Conservation (phyloP, 2,329 filamentous ascomycete species). For the Lecanoromycetidae sp. region DNA sequence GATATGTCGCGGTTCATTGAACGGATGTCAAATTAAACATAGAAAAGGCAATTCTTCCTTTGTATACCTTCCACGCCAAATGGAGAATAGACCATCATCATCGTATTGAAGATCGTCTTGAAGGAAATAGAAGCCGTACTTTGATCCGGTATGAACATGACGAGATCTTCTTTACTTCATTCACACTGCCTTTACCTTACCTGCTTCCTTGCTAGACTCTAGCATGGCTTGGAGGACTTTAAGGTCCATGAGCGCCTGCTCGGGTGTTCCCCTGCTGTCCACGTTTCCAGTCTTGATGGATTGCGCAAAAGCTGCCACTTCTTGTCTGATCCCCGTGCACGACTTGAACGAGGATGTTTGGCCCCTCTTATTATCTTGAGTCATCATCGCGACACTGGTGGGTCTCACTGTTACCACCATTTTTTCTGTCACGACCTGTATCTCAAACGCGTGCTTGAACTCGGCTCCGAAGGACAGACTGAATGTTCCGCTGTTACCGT, state of each 20-base stretch:
- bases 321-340: constrained; percentile 32
- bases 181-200: constrained; percentile 6
- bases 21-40: too few species aligned
- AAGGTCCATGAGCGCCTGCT: constrained; percentile 43
- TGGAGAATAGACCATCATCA: too few species aligned
- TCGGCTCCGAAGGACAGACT: constrained; percentile 42
- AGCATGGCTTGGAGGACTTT: constrained; percentile 28
- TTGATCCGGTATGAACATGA: too few species aligned
- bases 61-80: too few species aligned
- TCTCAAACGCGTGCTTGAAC: constrained; percentile 34
- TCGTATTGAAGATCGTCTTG: too few species aligned
- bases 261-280: constrained; percentile 35
- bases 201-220: constrained; percentile 9
- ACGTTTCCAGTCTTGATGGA: constrained; percentile 32
- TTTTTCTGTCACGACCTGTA: constrained; percentile 39
- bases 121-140: too few species aligned
- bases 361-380: constrained; percentile 27
- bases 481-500: constrained; percentile 40
- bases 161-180: too few species aligned
- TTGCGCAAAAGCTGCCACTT: constrained; percentile 42
- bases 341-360: neutral
- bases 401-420: constrained; percentile 31
- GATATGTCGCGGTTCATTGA: too few species aligned
- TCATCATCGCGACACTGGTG: constrained; percentile 20
- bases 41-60: too few species aligned